phyloP scores from a whole-genome alignment of 192 early-diverging fungal species.

The Helicostylum pulchrum region DNA sequence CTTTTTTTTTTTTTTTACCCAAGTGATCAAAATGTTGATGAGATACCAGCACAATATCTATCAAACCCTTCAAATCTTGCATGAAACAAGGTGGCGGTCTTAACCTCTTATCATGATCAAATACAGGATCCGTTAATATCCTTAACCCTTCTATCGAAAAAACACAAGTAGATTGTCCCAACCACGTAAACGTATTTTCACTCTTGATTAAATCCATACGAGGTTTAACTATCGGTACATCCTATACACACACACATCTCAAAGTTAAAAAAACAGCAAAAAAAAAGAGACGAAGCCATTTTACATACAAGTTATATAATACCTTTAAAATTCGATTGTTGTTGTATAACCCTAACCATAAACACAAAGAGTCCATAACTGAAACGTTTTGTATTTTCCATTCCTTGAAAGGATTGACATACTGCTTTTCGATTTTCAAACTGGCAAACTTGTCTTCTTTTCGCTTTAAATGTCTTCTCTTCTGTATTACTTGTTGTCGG shows the following conservation, averaged over 20 bases:
- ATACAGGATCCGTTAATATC: conserved; percentile 54
- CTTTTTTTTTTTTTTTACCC: conserved; percentile 19
- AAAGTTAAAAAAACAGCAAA: background rate
- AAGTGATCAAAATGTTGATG: conserved; percentile 51
- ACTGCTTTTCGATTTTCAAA: conserved; percentile 39
- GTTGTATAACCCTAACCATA: conserved; percentile 9
- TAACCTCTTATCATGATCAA: conserved; percentile 42
- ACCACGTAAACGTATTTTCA: conserved; percentile 32
- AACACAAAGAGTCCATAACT: conserved; percentile 21
- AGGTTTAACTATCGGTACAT: conserved; percentile 21
- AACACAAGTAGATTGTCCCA: conserved; percentile 53
- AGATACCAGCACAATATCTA: conserved; percentile 49
- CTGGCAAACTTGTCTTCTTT: conserved; percentile 32
- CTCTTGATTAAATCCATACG: background rate
- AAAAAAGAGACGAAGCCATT: too few species aligned
- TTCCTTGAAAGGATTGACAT: conserved; percentile 61
- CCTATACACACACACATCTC: too few species aligned
- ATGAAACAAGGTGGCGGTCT: conserved; percentile 39
- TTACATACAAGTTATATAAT: too few species aligned
- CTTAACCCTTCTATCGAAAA: conserved; percentile 53
- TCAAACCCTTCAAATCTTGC: conserved; percentile 32
- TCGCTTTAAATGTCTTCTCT: conserved; percentile 16
- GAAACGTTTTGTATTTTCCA: conserved; percentile 37
- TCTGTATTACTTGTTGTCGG: conserved; percentile 14
- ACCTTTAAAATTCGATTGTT: background rate